A percentile compares a stretch with the other conserved stretches of the same genome.
Conservation (phyloP, 2,329 filamentous ascomycete genomes). For the Fusarium hainanense region DNA sequence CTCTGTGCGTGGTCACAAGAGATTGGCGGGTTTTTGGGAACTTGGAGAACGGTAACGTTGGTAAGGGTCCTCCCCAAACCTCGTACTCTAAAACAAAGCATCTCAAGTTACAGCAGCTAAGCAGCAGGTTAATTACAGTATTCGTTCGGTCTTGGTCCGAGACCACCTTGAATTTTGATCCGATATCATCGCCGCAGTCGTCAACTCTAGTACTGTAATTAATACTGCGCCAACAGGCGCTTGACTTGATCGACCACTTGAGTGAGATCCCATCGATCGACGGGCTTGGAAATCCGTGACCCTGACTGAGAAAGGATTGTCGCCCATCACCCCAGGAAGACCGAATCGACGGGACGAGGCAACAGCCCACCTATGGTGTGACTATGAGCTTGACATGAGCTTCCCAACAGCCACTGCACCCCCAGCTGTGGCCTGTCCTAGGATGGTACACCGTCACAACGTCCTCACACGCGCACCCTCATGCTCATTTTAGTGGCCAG, state of each 20-base stretch:
- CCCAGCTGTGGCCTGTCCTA: slow-evolving; percentile 40
- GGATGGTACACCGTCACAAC: slow-evolving; percentile 35
- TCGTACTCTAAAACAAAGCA: slow-evolving; percentile 10
- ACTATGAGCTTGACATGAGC: slow-evolving; percentile 43
- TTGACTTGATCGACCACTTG: slow-evolving; percentile 38
- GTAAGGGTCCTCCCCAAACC: slow-evolving; percentile 9
- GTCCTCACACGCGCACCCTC: slow-evolving; percentile 38
- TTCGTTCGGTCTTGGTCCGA: slow-evolving; percentile 18
- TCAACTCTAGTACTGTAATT: slow-evolving; percentile 23
- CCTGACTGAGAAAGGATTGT: slow-evolving; percentile 42
- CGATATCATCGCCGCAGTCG: slow-evolving; percentile 30
- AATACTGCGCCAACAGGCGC: slow-evolving; percentile 5
- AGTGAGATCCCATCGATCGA: slow-evolving; percentile 44
- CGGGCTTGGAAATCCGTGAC: slow-evolving; percentile 33
- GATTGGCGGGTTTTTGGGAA: slow-evolving; percentile 30
- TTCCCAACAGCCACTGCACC: slow-evolving; percentile 36
- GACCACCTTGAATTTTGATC: slow-evolving; percentile 11
- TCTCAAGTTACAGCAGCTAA: slow-evolving; percentile 8
- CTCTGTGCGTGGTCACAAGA: slow-evolving; percentile 23
- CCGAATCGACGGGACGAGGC: slow-evolving; percentile 43
- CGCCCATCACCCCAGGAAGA: slow-evolving; percentile 34
- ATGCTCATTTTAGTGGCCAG: slow-evolving; percentile 29
- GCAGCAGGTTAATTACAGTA: slow-evolving; percentile 4
- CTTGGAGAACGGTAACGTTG: slow-evolving; percentile 12
- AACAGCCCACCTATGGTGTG: slow-evolving; percentile 48